These are phyloP conservation scores for Ophiocordyceps camponoti-floridani DNA, from an alignment of 2,329 filamentous ascomycete species.

Conservation along the genomic window DNA sequence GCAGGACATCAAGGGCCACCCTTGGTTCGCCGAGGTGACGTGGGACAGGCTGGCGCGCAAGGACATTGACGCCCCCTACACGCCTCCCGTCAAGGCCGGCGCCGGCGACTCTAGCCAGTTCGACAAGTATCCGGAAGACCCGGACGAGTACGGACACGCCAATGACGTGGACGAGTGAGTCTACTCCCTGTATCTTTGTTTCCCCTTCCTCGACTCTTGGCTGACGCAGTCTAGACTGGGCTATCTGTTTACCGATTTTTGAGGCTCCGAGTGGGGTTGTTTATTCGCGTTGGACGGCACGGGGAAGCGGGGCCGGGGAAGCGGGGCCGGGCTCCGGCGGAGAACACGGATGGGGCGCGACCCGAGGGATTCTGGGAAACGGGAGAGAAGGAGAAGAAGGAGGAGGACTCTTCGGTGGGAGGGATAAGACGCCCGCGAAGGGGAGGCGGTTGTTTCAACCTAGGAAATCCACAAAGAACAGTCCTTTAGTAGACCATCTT, in stretches of 20 bases:
- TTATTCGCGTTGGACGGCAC: neutral
- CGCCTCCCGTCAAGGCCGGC: slow-evolving; percentile 84
- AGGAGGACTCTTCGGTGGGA: neutral
- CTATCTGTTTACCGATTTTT: slow-evolving; percentile 62
- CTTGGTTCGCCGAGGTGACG: slow-evolving; percentile 94
- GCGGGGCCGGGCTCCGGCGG: neutral
- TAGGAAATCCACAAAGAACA: neutral
- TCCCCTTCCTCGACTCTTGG: neutral
- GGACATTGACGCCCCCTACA: slow-evolving; percentile 96
- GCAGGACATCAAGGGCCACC: slow-evolving; percentile 83
- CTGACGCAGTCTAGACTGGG: slow-evolving; percentile 36
- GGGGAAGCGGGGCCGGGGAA: no score
- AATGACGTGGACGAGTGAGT: slow-evolving; percentile 72
- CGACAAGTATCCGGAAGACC: slow-evolving; percentile 94
- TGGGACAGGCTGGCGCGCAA: slow-evolving; percentile 91
- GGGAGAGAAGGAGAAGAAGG: neutral
- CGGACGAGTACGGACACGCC: slow-evolving; percentile 67
- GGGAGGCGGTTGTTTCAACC: neutral
- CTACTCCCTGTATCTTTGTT: neutral
- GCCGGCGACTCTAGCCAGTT: slow-evolving; percentile 94
- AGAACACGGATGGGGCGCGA: no score
- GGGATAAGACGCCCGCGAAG: neutral
- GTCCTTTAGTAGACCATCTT: neutral
- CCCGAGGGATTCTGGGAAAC: neutral
- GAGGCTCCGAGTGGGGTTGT: slow-evolving; percentile 9